These are phyloP conservation scores for Pichia rugopelliculosa DNA, from an alignment of 805 yeast genomes.

Conservation along the genomic window DNA sequence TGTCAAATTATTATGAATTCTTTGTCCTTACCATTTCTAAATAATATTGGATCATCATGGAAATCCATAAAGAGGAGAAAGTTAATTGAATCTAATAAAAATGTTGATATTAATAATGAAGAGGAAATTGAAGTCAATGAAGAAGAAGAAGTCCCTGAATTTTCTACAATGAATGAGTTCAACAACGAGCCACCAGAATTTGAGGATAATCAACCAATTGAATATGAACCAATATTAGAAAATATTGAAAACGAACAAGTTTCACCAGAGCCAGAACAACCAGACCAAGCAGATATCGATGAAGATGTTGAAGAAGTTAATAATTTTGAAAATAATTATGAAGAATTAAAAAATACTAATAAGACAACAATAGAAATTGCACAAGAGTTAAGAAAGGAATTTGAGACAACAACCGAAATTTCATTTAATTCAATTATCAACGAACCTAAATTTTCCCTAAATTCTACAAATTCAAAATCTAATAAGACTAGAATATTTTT, in stretches of 20 bases:
- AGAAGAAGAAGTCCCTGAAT: background rate
- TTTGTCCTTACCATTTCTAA: slow-evolving; percentile 9
- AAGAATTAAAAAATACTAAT: slow-evolving; percentile 25
- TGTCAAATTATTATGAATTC: slow-evolving; percentile 2
- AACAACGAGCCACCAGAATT: too few relatives aligned
- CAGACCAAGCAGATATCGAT: background rate
- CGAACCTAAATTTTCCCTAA: slow-evolving; percentile 25
- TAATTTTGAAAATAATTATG: slow-evolving; percentile 20
- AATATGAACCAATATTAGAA: background rate
- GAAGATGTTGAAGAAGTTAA: background rate
- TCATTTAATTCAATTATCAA: background rate
- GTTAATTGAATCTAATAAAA: background rate
- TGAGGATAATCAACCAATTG: background rate
- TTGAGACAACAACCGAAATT: background rate
- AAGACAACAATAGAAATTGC: slow-evolving; percentile 51
- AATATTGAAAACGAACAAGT: background rate
- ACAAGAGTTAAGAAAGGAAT: slow-evolving; percentile 29
- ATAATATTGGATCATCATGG: slow-evolving; percentile 14
- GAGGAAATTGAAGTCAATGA: background rate
- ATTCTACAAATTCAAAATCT: slow-evolving; percentile 31
- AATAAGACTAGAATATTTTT: slow-evolving; percentile 73
- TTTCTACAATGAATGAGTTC: background rate
- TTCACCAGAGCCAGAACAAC: background rate
- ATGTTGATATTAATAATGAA: background rate
- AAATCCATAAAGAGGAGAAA: slow-evolving; percentile 12